Evolutionary conservation across 768 basidiomycete genomes (phyloP), one percentile per base, ranked within the genome.

Genomic region (Podaxis mareebaensis): DNA sequence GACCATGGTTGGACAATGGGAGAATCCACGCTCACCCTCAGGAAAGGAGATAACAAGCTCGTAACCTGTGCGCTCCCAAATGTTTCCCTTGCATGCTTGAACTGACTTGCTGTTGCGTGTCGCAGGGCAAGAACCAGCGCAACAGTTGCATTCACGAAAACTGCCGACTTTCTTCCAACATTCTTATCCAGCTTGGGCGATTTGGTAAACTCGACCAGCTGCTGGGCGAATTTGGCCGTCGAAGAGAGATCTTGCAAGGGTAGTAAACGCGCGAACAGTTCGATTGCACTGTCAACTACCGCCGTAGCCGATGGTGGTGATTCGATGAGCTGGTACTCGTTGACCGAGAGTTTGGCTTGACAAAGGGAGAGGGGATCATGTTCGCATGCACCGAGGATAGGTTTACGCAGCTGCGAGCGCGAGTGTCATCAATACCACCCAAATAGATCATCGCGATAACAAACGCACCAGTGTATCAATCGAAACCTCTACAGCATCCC

Each of bases 181-280:
- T 97, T 98, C 74, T 85, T 89, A 54, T 98, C 96, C 11, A 95
- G 80, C 71, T 91, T 95, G 2, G 85, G 78, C 1, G 95, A 95
- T 20, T 83, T 82, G 1, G 86, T 82, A 20, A 80, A 86, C 38
- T 91, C 90, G 3, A 89, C 69, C 33, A 94, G 78, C 63, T 85
- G 82, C 0, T 77, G 79, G 26, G 92, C 75, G 12, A 81, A 79
- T 24, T 84, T 84, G 1, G 80, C 76, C 10, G 83, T 84, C 0
- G 86, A 80, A 2, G 79, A 61, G 2, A 87, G 74, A 66, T 92
- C 92, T 73, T 97, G 96, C 24, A 88, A 74, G 0, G 92, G 89
- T 28, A 97, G 82, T 40, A 97, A 76, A 39, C 84, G 82, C 0
- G 92, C 80, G 68, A 98, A 98, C 2, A 98, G 81, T 48, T 91